Conservation (phyloP, 768 basidiomycete genomes). For the Boletus speciosus region DNA sequence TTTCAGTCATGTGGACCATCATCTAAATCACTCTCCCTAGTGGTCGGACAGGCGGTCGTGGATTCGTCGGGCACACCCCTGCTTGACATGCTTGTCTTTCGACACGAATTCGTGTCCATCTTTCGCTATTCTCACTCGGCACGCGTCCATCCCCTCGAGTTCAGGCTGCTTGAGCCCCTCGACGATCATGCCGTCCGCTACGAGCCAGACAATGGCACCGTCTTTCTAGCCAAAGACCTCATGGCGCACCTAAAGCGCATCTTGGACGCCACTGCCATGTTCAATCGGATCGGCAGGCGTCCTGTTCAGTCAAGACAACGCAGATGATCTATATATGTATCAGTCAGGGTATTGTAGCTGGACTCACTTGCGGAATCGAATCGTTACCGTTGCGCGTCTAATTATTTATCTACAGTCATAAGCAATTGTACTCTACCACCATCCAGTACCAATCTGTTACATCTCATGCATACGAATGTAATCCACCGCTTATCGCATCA, state of each 20-base stretch:
- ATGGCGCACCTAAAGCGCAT: conserved; percentile 28
- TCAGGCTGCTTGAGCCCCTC: conserved; percentile 51
- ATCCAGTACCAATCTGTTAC: neutral
- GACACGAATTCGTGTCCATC: conserved; percentile 61
- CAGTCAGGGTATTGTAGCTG: neutral
- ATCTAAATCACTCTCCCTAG: neutral
- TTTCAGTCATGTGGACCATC: too few species aligned
- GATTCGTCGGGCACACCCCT: conserved; percentile 12
- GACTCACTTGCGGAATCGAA: neutral
- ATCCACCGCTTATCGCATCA: neutral
- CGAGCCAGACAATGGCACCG: conserved; percentile 56
- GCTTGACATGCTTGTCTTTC: conserved; percentile 28
- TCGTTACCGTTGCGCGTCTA: neutral
- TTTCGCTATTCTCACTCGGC: conserved; percentile 55
- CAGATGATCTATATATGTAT: conserved; percentile 4
- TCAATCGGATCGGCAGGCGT: conserved; percentile 10
- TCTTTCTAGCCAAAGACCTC: conserved; percentile 52
- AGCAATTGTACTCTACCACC: conserved; percentile 21
- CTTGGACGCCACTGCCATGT: conserved; percentile 23
- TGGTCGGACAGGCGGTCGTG: conserved; percentile 14
- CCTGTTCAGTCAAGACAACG: conserved; percentile 3
- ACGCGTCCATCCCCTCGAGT: conserved; percentile 33
- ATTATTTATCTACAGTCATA: conserved; percentile 4
- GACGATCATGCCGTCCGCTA: conserved; percentile 47
- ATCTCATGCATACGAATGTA: neutral